Percentiles rank a stretch among this genome's conserved stretches.
phyloP scores from a whole-genome alignment of 176 grass and related monocot genomes.

The Avena insularis region DNA sequence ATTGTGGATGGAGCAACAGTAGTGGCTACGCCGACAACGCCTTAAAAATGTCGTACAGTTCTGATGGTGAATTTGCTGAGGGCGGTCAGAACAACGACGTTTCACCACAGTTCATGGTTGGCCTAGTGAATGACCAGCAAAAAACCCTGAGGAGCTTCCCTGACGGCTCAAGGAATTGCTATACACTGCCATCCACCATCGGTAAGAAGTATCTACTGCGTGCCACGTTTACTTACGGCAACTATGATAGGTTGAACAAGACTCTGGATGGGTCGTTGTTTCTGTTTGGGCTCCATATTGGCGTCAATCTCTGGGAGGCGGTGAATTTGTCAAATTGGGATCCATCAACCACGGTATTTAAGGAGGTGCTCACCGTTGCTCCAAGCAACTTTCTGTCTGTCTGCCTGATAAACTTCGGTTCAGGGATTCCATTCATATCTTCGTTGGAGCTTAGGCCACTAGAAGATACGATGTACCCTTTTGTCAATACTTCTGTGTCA shows the following conservation, averaged over 20 bases:
- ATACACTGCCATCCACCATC: background rate
- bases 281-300: slow-evolving; percentile 24
- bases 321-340: background rate
- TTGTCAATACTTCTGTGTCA: slow-evolving; percentile 3
- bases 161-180: background rate
- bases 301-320: slow-evolving; percentile 16
- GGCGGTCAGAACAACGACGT: background rate
- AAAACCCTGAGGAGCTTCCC: slow-evolving; percentile 33
- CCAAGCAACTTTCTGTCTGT: background rate
- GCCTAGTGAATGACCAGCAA: background rate
- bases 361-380: slow-evolving; percentile 6
- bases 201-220: background rate
- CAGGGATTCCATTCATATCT: slow-evolving; percentile 35
- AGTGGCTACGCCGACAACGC: background rate
- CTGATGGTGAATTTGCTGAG: background rate
- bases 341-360: rapidly evolving
- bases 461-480: background rate
- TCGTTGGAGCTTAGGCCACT: slow-evolving; percentile 9
- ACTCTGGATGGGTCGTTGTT: rapidly evolving
- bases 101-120: background rate
- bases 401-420: slow-evolving; percentile 24
- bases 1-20: background rate
- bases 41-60: background rate
- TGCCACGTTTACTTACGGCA: background rate
- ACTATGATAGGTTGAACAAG: slow-evolving; percentile 13